Conservation (phyloP, 1,284 basidiomycete species). For the Fomitopsis betulina region DNA sequence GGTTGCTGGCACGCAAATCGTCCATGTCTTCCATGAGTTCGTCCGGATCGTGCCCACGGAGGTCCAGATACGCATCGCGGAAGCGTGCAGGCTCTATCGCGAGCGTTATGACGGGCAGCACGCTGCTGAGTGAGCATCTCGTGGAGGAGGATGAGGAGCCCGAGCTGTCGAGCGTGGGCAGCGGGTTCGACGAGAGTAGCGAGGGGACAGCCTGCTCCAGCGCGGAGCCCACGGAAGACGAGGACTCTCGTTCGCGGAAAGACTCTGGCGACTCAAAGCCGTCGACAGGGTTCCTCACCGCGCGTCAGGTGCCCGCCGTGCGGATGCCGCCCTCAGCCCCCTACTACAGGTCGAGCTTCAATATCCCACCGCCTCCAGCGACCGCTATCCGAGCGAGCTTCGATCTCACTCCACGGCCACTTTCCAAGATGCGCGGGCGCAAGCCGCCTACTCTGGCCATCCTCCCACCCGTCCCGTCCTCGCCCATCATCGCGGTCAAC, state of each 20-base stretch:
- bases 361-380: conserved; percentile 32
- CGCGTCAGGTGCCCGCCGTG: conserved; percentile 23
- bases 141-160: conserved; percentile 78
- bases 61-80: conserved; percentile 53
- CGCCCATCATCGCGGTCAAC: conserved; percentile 31
- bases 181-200: conserved; percentile 50
- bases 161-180: conserved; percentile 62
- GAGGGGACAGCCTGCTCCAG: conserved; percentile 37
- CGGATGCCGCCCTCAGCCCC: conserved; percentile 47
- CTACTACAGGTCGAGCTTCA: conserved; percentile 28
- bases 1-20: conserved; percentile 65
- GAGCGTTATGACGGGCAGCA: conserved; percentile 60
- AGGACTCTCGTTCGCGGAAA: conserved; percentile 27
- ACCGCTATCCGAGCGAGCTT: conserved; percentile 45
- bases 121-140: conserved; percentile 71
- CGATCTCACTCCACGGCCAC: conserved; percentile 36
- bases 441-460: conserved; percentile 49
- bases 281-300: conserved; percentile 23
- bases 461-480: conserved; percentile 67
- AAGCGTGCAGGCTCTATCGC: conserved; percentile 70
- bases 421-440: conserved; percentile 48
- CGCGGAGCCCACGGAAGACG: conserved; percentile 35
- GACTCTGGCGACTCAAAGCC: conserved; percentile 10
- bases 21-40: conserved; percentile 61
- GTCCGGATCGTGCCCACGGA: conserved; percentile 63